Percentiles rank a stretch among this genome's conserved stretches.
These are phyloP conservation scores for Neurospora terricola DNA, from an alignment of 495 filamentous ascomycete genomes.

Conservation along the genomic window DNA sequence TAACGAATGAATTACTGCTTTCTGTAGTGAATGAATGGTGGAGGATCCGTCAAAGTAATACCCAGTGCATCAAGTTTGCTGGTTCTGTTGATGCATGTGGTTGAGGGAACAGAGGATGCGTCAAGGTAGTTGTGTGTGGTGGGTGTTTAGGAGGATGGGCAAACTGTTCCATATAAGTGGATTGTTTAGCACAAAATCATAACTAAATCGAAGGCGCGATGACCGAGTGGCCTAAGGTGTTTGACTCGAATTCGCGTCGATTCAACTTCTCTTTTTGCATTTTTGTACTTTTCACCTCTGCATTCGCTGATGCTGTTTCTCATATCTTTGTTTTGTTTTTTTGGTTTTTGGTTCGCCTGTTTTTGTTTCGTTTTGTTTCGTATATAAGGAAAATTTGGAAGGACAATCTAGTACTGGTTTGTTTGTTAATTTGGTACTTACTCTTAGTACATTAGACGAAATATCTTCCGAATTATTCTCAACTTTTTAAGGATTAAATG, in stretches of 20 bases:
- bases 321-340: background rate
- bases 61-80: background rate
- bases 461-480: no score
- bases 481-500: no score
- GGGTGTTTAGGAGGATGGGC: background rate
- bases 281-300: background rate
- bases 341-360: background rate
- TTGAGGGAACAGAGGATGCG: background rate
- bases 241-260: background rate
- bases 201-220: background rate
- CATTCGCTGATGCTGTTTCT: background rate
- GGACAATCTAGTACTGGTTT: no score
- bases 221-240: background rate
- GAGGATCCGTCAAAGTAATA: no score
- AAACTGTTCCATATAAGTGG: background rate
- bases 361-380: no score
- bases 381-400: no score
- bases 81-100: background rate
- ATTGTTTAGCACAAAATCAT: background rate
- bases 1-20: background rate
- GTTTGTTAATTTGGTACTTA: no score
- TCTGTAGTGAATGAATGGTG: no score
- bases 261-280: background rate
- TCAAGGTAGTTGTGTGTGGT: background rate
- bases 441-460: no score